Evolutionary conservation across 2,329 filamentous ascomycete species (phyloP), one percentile per base, ranked within the genome.

Genomic region (Bipolaris oryzae): DNA sequence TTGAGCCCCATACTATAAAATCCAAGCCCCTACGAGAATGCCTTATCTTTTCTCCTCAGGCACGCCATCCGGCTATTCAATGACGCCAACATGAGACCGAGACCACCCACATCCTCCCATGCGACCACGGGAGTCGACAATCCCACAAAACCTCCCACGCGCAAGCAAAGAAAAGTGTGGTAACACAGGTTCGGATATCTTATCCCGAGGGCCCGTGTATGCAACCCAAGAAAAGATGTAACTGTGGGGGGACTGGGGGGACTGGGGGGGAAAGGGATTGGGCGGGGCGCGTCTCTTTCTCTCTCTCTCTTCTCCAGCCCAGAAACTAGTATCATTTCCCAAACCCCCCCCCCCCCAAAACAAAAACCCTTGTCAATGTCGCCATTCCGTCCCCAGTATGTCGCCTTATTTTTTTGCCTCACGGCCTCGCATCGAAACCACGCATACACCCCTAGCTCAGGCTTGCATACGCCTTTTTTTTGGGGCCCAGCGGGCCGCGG

Each of bases 301-400:
- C n/a, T n/a, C n/a, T n/a, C n/a, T n/a, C n/a, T n/a, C n/a, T n/a
- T n/a, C n/a, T n/a, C n/a, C n/a, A n/a, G n/a, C n/a, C n/a, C 21
- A 23, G 21, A 23, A 23, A 23, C 7, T 3, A 3, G 23, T 5
- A 23, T 23, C 3, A 6, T 28, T 28, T 31, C 28, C 28, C 10
- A 11, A n/a, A n/a, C n/a, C 28, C 7, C 28, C 1, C 2, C 9
- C 28, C 11, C 9, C 28, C 10, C 3, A 31, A 31, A 5, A 1
- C 25, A 31, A 31, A 5, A 1, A 6, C 28, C 28, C 53, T 11
- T 52, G 53, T 41, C 53, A 55, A 55, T 55, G 41, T 41, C 53
- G 53, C 35, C 48, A 55, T 55, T 47, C 3, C 18, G n/a, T 15
- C 48, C 25, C 53, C 48, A 52, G 53, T 46, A 55, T 55, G 47